Evolutionary conservation across 2,329 filamentous ascomycete genomes (phyloP).

Genomic region (Orbilia ellipsospora): DNA sequence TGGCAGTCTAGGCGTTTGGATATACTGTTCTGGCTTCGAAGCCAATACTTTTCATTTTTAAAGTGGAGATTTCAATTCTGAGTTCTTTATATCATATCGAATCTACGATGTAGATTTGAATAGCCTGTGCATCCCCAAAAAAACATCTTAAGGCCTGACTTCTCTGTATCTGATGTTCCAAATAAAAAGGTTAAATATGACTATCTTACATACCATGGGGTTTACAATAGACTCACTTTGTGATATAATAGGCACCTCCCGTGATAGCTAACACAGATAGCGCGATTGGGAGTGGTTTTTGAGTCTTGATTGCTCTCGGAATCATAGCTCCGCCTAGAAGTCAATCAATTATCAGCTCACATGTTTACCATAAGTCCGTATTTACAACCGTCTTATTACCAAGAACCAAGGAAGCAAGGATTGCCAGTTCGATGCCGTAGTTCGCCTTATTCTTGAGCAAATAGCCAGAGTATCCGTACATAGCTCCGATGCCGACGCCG

Average conservation of each 20-base stretch:
- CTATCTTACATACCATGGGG: neutral
- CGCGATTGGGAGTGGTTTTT: conserved; percentile 84
- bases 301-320: conserved; percentile 82
- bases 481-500: conserved; percentile 80
- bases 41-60: no score
- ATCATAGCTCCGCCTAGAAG: conserved; percentile 75
- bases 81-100: neutral
- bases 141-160: conserved; percentile 28
- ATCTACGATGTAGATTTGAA: neutral
- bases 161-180: conserved; percentile 30
- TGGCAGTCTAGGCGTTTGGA: neutral
- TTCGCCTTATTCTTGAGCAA: conserved; percentile 79
- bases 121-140: neutral
- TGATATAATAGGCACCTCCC: conserved; percentile 65
- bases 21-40: no score
- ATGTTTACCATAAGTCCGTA: neutral
- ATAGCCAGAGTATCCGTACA: conserved; percentile 83
- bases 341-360: neutral
- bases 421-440: conserved; percentile 88
- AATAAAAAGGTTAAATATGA: neutral
- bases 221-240: conserved; percentile 29
- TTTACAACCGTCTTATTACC: conserved; percentile 61
- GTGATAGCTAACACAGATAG: conserved; percentile 82
- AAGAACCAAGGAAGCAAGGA: conserved; percentile 86
- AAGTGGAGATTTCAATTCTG: conserved; percentile 2